Base-by-base conservation (phyloP, 495 filamentous ascomycete species). In the Hyphodiscus hymeniophilus region DNA sequence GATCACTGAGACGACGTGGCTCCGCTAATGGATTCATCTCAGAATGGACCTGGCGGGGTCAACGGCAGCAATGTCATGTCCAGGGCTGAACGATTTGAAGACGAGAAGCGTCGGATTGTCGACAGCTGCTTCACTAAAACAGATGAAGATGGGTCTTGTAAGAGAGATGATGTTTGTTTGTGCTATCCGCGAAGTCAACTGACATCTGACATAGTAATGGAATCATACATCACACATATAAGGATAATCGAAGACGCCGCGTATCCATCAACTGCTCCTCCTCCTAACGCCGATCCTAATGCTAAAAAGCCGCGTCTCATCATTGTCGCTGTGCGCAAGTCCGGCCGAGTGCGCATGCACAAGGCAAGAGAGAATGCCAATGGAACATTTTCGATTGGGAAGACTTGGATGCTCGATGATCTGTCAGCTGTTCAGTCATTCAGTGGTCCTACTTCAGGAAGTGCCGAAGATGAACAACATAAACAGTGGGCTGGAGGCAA, bases 211-310 rank as follows among this genome's bases (percentile, higher is more conserved):
- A 20, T 57, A 94, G 89, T 86, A 52, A 72, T 81, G 49, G 92
- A 98, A 66, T 95, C 89, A 41, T 98, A 98, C 70, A 98, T 98
- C 53, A 98, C 90, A 7, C 92, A 98, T 62, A 89, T 97, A 50
- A 79, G 81, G 52, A 84, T 98, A 55, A 77, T 74, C 36, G 92
- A 98, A 68, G 94, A 88, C 70, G 78, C 78, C 35, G 72, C 77
- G 15, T 83, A 85, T 61, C 90, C 92, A n/a, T 86, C 88, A 2
- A 68, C 73, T n/a, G 90, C 91, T 39, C 79, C 88, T 33, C 91
- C 92, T 1, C 85, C 85, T 12, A 77, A 77, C 20, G 75, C 80
- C 6, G 63, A 69, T 50, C 66, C 77, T 11, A 73, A 84, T 34
- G 79, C 84, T 62, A 92, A 95, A 62, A 98, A 98, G 64, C 72